These are phyloP conservation scores for Nicotiana benthamiana DNA, from an alignment of 257 asterid species.

Conservation along the genomic window DNA sequence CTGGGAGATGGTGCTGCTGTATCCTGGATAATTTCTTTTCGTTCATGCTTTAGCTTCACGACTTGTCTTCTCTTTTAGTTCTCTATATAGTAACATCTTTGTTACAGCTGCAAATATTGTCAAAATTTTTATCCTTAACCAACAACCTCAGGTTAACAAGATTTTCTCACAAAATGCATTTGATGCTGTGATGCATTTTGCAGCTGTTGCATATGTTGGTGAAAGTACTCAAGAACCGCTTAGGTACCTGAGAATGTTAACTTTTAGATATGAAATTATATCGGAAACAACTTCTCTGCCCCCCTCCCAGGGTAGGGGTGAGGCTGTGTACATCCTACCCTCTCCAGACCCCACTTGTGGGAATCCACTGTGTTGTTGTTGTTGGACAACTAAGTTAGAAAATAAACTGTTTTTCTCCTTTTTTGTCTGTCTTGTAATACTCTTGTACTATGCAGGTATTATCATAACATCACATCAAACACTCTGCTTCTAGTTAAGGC, in stretches of 20 bases:
- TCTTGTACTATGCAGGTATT: constrained; percentile 42
- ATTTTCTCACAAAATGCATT: constrained; percentile 65
- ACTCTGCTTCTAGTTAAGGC: constrained; percentile 72
- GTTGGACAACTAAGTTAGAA: too few species aligned
- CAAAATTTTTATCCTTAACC: constrained; percentile 13
- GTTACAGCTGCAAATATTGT: neutral
- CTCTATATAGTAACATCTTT: neutral
- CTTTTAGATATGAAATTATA: too few species aligned
- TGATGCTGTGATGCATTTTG: constrained; percentile 96
- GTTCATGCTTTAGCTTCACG: neutral
- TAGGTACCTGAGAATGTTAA: constrained; percentile 29
- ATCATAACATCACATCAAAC: constrained; percentile 89
- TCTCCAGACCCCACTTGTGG: too few species aligned
- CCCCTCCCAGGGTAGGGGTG: too few species aligned
- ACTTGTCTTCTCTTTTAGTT: neutral
- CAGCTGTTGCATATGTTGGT: constrained; percentile 97
- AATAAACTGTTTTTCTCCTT: neutral
- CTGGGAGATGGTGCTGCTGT: constrained; percentile 64
- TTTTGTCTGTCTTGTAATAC: neutral
- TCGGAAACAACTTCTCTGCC: too few species aligned
- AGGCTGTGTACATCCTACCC: too few species aligned
- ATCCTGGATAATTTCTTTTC: constrained; percentile 18
- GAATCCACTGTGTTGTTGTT: too few species aligned
- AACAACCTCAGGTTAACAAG: constrained; percentile 43
- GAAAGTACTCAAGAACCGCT: constrained; percentile 89